phyloP scores from a whole-genome alignment of 1,284 basidiomycete species.

The Austroboletus novae-zelandiae region DNA sequence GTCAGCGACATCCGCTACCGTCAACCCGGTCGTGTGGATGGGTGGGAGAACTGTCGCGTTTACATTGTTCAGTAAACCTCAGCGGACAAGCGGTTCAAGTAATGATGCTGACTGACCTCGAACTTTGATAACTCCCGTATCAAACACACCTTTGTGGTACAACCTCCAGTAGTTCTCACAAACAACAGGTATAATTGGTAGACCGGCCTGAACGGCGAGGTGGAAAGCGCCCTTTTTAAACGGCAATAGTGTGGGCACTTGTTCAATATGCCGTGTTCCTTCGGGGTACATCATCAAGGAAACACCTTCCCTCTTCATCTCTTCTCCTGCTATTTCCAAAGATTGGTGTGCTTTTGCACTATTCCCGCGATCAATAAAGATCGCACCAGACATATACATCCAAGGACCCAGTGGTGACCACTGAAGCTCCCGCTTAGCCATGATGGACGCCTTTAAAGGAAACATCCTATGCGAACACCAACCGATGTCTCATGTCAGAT shows the following conservation, averaged over 20 bases:
- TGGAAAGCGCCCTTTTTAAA: constrained; percentile 99
- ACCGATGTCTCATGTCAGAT: constrained; percentile 3
- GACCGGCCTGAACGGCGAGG: constrained; percentile 84
- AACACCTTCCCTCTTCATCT: constrained; percentile 74
- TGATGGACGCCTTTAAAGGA: constrained; percentile 82
- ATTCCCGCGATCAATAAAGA: constrained; percentile 92
- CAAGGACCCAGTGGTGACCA: constrained; percentile 91
- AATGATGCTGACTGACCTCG: constrained; percentile 57
- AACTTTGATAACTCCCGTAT: constrained; percentile 75
- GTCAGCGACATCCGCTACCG: constrained; percentile 59
- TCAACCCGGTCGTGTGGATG: constrained; percentile 68
- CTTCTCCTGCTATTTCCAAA: constrained; percentile 74
- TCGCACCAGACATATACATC: constrained; percentile 88
- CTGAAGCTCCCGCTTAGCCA: constrained; percentile 92
- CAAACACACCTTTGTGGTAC: constrained; percentile 79
- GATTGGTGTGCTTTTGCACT: constrained; percentile 74
- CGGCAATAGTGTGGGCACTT: constrained; percentile 69
- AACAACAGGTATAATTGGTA: constrained; percentile 90
- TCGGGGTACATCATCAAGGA: constrained; percentile 94
- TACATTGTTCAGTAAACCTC: constrained; percentile 11
- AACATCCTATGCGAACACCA: constrained; percentile 59
- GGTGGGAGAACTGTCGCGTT: constrained; percentile 68
- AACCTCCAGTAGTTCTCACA: constrained; percentile 92
- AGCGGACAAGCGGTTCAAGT: constrained; percentile 1
- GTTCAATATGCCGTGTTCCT: constrained; percentile 80